Conservation (phyloP, 140 eudicot species). For the Bidens hawaiensis region DNA sequence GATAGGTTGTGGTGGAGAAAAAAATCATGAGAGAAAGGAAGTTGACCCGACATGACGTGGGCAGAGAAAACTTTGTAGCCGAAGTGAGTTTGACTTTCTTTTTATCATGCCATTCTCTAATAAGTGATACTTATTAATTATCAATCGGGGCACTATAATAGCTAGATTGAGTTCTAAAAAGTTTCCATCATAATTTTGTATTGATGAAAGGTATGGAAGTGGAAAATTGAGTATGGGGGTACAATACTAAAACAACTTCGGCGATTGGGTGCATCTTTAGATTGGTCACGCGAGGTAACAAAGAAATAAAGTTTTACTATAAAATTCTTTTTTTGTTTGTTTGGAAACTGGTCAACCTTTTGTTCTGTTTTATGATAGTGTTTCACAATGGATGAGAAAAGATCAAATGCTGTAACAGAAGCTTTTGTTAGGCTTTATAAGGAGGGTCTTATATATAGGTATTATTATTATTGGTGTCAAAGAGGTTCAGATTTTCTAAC, state of each 20-base stretch:
- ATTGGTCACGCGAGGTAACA: slow-evolving; percentile 97
- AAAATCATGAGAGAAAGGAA: slow-evolving; percentile 84
- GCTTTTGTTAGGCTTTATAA: slow-evolving; percentile 90
- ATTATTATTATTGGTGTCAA: slow-evolving; percentile 8
- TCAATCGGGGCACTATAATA: not conserved
- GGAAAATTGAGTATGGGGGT: slow-evolving; percentile 92
- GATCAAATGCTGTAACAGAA: slow-evolving; percentile 84
- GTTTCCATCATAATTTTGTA: slow-evolving; percentile 3
- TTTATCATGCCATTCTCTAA: not conserved
- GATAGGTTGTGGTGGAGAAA: slow-evolving; percentile 97
- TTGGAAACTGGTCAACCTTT: not conserved
- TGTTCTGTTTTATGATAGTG: slow-evolving; percentile 40
- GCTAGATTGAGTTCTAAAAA: not conserved
- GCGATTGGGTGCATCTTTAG: slow-evolving; percentile 91
- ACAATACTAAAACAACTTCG: slow-evolving; percentile 78
- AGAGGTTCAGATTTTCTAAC: no score
- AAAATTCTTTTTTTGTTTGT: not conserved
- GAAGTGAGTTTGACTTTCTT: slow-evolving; percentile 57
- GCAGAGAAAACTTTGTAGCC: slow-evolving; percentile 73
- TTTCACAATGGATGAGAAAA: slow-evolving; percentile 90
- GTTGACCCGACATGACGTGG: slow-evolving; percentile 79
- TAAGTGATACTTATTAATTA: not conserved
- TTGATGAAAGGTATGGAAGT: slow-evolving; percentile 81
- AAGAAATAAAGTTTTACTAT: not conserved
- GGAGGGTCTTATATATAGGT: slow-evolving; percentile 94